Evolutionary conservation across 2,329 filamentous ascomycete species (phyloP), one percentile per base, ranked within the genome.

Genomic region (Aurifilum marmelostoma): DNA sequence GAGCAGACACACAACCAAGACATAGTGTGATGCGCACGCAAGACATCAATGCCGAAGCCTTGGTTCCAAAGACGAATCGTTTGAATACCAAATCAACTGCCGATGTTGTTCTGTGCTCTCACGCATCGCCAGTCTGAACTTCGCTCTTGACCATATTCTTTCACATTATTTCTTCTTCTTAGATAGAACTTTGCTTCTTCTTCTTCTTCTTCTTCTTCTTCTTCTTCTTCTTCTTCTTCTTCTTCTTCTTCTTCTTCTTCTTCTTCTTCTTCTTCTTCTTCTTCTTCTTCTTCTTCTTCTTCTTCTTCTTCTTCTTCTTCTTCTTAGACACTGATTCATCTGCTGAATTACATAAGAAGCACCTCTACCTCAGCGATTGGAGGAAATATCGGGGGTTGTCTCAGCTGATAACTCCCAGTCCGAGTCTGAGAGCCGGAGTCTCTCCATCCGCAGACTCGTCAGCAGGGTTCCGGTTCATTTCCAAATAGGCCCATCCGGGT

Each of bases 401-500:
- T 27, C 54, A 32, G 56, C 9, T 8, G 29, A 1, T 7, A 21
- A 3, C 32, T 18, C 1, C 9, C 37, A 59, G 11, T 32, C 56
- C 56, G 24, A 59, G 56, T 16, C 27, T 24, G 24, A 24, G 34
- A 27, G 39, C 61, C 60, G 61, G 61, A 63, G 61, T 32, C 61
- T 29, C 61, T 63, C 12, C 61, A 63, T 63, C 61, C 61, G 61
- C 61, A 43, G 39, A 37, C 21, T 56, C 52, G 52, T 56, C 52
- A 56, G 24, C 52, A 18, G 32, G 52, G 52, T 56, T 2, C 16
- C 24, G 27, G 18, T 29, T 18, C 14, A 16, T 24, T 18, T 56
- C 52, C 24, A 54, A 56, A 56, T 56, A 29, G 24, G 52, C 7
- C 52, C 32, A 4, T 56, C 2, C 52, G n/a, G 52, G 27, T 56